Base-by-base conservation (phyloP, 371 early-diverging fungal genomes). In the Circinella minor region DNA sequence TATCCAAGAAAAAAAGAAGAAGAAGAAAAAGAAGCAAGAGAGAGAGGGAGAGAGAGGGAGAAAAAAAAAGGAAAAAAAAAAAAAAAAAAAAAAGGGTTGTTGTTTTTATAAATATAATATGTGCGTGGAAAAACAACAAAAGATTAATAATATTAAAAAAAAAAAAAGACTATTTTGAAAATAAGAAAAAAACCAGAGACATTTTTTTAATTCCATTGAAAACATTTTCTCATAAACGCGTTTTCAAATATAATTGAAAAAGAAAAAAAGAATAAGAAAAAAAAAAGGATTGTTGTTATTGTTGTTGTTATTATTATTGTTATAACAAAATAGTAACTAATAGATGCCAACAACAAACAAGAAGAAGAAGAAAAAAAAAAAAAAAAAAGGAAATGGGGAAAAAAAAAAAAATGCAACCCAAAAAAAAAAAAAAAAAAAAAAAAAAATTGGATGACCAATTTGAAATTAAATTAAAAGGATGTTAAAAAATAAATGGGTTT, bases 261-360 rank as follows among this genome's bases (percentile, higher is more conserved):
- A 51, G 15, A 1, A 51, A 47, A 15, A 47, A 15, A 1, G 15
- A 1, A 51, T 1, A 15, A 47, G 3, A 1, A 47, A 15, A 11
- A 47, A 47, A 47, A 47, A 47, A 47, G 55, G 55, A n/a, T 17
- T 15, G 20, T 20, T 20, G 55, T 15, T 8, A 2, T 27, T 27
- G 4, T 17, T 15, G 20, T 20, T 20, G 55, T 15, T 8, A 2
- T 27, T 27, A 27, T 27, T 27, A 27, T 27, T 27, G 27, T 27
- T 27, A 0, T 27, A 27, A 27, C 27, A 27, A 55, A 55, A 55
- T 55, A 55, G 47, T 55, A n/a, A 55, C 55, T 27, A 27, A 27
- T 27, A 55, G 55, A 55, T 55, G 55, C 55, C 27, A 27, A 27
- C 57, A 57, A 57, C 57, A 57, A 57, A 34, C 57, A 57, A 57